Evolutionary conservation across 2,329 filamentous ascomycete genomes (phyloP).

Genomic region (Colletotrichum truncatum): DNA sequence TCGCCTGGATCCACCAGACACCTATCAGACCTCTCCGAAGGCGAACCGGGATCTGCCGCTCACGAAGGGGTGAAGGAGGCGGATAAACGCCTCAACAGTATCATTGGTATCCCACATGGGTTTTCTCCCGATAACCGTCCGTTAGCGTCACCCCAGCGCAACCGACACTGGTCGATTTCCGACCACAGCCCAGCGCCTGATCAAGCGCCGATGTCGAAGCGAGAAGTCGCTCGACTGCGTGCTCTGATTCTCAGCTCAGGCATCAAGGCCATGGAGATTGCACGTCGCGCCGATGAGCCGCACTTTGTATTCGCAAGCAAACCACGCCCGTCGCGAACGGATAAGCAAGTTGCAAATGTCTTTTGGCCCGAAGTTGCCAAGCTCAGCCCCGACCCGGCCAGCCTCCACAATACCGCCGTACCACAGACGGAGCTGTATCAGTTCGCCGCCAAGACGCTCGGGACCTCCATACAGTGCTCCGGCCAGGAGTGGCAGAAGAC

Average conservation of each 20-base stretch:
- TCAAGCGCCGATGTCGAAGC: slow-evolving; percentile 62
- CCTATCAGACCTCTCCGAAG: slow-evolving; percentile 49
- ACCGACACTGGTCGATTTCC: slow-evolving; percentile 62
- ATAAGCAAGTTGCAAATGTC: slow-evolving; percentile 42
- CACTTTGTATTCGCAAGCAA: slow-evolving; percentile 33
- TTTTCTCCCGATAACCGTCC: slow-evolving; percentile 30
- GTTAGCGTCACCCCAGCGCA: slow-evolving; percentile 31
- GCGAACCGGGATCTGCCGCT: slow-evolving; percentile 44
- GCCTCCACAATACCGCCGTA: slow-evolving; percentile 45
- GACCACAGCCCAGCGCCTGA: slow-evolving; percentile 49
- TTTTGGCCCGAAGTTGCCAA: slow-evolving; percentile 55
- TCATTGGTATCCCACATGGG: slow-evolving; percentile 37
- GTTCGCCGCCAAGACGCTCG: slow-evolving; percentile 61
- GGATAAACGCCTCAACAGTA: slow-evolving; percentile 47
- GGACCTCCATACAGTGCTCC: slow-evolving; percentile 55
- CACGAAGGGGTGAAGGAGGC: slow-evolving; percentile 41
- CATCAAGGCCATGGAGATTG: slow-evolving; percentile 88
- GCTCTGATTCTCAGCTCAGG: slow-evolving; percentile 83
- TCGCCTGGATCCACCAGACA: slow-evolving; percentile 40
- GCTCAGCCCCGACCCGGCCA: slow-evolving; percentile 46
- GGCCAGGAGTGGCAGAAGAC: slow-evolving; percentile 66
- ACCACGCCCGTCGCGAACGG: not conserved
- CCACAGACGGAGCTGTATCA: slow-evolving; percentile 57
- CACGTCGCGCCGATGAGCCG: slow-evolving; percentile 66
- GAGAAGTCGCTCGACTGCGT: slow-evolving; percentile 83